phyloP scores from a whole-genome alignment of 192 early-diverging fungal species.

The Dissophora globulifera region DNA sequence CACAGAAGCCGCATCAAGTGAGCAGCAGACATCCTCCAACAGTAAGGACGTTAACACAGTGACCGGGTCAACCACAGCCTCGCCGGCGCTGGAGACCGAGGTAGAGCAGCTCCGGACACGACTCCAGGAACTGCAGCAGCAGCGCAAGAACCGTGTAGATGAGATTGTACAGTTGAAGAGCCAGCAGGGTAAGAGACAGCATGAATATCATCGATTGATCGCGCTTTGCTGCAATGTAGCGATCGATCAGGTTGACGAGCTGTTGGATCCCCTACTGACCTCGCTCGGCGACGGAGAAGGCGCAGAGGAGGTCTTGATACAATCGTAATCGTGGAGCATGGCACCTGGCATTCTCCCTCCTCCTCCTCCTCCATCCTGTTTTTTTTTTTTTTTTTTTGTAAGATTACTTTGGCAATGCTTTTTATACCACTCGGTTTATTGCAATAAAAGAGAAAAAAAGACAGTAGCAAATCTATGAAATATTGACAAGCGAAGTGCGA shows the following conservation, averaged over 20 bases:
- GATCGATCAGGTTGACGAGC: conserved; percentile 67
- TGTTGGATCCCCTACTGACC: conserved; percentile 66
- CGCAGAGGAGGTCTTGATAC: not conserved
- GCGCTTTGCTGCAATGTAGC: conserved; percentile 71
- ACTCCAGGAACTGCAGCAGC: conserved; percentile 18
- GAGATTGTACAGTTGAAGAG: conserved; percentile 21
- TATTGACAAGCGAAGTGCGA: too few species aligned
- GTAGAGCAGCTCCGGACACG: conserved; percentile 3
- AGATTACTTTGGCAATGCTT: too few species aligned
- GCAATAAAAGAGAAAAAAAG: too few species aligned
- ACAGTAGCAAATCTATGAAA: not conserved
- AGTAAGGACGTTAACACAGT: too few species aligned
- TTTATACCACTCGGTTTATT: too few species aligned
- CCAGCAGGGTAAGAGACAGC: conserved; percentile 50
- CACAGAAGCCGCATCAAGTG: too few species aligned
- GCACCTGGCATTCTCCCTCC: too few species aligned
- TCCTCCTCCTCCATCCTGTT: too few species aligned
- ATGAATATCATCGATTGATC: conserved; percentile 75
- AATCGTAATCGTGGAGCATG: too few species aligned
- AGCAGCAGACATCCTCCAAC: too few species aligned
- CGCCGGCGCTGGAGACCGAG: conserved; percentile 11
- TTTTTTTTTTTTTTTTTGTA: conserved; percentile 17
- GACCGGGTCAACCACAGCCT: not conserved
- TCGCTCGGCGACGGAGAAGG: conserved; percentile 67
- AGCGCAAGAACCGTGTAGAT: conserved; percentile 35